These are phyloP conservation scores for Thraustotheca clavata DNA, from an alignment of 352 stramenopile genomes.

Conservation along the genomic window DNA sequence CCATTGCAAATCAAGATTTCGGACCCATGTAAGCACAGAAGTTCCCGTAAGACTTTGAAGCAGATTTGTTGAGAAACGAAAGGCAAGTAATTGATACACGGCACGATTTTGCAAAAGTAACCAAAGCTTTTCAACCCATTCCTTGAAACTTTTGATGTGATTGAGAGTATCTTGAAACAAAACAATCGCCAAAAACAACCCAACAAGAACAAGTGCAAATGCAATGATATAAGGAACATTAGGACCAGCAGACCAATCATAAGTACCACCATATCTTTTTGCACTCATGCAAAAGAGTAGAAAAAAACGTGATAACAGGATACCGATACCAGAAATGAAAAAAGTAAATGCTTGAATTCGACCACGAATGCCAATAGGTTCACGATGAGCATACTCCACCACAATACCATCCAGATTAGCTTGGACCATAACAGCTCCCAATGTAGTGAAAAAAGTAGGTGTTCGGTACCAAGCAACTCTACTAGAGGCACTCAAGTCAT, in stretches of 20 bases:
- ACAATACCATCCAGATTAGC: not conserved
- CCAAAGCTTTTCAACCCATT: conserved; percentile 48
- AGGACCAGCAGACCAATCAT: not conserved
- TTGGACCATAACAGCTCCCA: not conserved
- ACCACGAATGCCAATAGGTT: not conserved
- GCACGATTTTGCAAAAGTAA: conserved; percentile 43
- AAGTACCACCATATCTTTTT: not conserved
- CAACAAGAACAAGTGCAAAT: not conserved
- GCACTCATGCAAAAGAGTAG: not conserved
- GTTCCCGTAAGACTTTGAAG: conserved; percentile 57
- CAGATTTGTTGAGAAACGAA: conserved; percentile 53
- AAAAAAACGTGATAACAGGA: not conserved
- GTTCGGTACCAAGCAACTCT: not conserved
- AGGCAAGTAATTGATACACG: conserved; percentile 50
- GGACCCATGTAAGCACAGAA: conserved; percentile 24
- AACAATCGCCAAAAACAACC: not conserved
- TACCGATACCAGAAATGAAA: not conserved
- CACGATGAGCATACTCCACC: not conserved
- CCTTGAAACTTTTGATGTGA: conserved; percentile 16
- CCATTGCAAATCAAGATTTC: conserved; percentile 33
- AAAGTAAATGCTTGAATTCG: not conserved
- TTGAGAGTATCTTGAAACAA: conserved; percentile 22
- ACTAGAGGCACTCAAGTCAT: not conserved
- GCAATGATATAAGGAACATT: not conserved
- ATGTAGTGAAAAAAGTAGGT: not conserved